Conservation (phyloP, 2,329 filamentous ascomycete species). For the Fusarium domesticum region DNA sequence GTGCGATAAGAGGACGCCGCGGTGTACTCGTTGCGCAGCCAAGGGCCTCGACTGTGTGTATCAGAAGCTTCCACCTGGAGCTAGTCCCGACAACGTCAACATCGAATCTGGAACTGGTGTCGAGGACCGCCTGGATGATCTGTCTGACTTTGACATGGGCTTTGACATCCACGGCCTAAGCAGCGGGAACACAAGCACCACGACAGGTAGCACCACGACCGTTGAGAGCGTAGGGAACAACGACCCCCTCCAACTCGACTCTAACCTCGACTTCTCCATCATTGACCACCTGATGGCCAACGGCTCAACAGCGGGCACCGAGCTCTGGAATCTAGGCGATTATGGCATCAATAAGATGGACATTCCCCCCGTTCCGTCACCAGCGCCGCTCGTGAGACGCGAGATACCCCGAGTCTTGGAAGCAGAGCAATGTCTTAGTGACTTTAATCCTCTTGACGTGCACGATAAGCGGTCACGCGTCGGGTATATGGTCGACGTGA, state of each 20-base stretch:
- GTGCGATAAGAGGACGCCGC: conserved; percentile 45
- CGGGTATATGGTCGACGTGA: conserved; percentile 33
- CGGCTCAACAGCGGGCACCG: conserved; percentile 18
- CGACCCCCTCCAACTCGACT: conserved; percentile 27
- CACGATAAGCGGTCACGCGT: conserved; percentile 36
- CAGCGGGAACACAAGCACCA: conserved; percentile 12
- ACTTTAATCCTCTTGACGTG: conserved; percentile 35
- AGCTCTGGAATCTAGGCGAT: conserved; percentile 29
- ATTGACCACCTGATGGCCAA: conserved; percentile 35
- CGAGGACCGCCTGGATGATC: conserved; percentile 10
- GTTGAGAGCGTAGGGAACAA: conserved; percentile 31
- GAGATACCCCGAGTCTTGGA: conserved; percentile 30
- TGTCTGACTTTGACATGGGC: conserved; percentile 38
- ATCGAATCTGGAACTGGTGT: conserved; percentile 9
- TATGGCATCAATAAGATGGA: conserved; percentile 31
- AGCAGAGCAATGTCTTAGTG: conserved; percentile 19
- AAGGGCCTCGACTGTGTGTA: conserved; percentile 44
- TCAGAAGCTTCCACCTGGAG: conserved; percentile 33
- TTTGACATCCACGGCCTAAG: conserved; percentile 36
- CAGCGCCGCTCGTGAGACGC: conserved; percentile 28
- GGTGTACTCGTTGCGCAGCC: conserved; percentile 42
- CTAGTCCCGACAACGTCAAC: conserved; percentile 22
- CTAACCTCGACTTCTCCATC: conserved; percentile 35
- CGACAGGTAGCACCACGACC: conserved; percentile 24
- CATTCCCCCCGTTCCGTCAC: conserved; percentile 30